Base-by-base conservation (phyloP, 768 basidiomycete genomes). In the Auriculariales sp. region DNA sequence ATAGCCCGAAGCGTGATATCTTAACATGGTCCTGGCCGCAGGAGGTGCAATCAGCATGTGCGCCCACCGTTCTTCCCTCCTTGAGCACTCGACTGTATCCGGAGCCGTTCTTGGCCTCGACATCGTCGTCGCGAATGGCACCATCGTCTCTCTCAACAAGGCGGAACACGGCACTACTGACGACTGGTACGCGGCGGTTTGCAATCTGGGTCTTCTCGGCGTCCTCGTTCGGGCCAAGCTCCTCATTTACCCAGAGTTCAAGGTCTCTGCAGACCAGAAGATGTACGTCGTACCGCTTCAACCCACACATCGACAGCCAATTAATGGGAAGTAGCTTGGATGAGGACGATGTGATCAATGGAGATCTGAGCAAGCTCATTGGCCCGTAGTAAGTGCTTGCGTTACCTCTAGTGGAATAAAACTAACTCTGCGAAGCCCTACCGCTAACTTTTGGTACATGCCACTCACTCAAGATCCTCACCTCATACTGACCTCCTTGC, bases 401-500 rank as follows among this genome's bases (percentile, higher is more conserved):
- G 6, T n/a, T n/a, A 44, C 39, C 22, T 22, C 19, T 15, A 5
- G 15, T n/a, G n/a, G n/a, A n/a, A 36, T 9, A 36, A 6, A 24
- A 5, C 39, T 44, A 10, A 22, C 39, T 25, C 7, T 44, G n/a
- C 39, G 17, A 7, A 44, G 39, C 22, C 39, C 39, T 5, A 44
- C 39, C 22, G 39, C 39, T 25, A 44, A 44, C 39, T 44, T 44
- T 25, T 44, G 39, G 39, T n/a, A n/a, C n/a, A n/a, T n/a, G n/a
- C n/a, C n/a, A n/a, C n/a, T n/a, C n/a, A n/a, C n/a, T n/a, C n/a
- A n/a, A n/a, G n/a, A n/a, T n/a, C n/a, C n/a, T n/a, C n/a, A n/a
- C n/a, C n/a, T n/a, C n/a, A n/a, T n/a, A n/a, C n/a, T n/a, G n/a
- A n/a, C n/a, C n/a, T n/a, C n/a, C n/a, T n/a, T n/a, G n/a, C n/a